phyloP scores from a whole-genome alignment of 1,139 yeast species.

The Pichia sp. region DNA sequence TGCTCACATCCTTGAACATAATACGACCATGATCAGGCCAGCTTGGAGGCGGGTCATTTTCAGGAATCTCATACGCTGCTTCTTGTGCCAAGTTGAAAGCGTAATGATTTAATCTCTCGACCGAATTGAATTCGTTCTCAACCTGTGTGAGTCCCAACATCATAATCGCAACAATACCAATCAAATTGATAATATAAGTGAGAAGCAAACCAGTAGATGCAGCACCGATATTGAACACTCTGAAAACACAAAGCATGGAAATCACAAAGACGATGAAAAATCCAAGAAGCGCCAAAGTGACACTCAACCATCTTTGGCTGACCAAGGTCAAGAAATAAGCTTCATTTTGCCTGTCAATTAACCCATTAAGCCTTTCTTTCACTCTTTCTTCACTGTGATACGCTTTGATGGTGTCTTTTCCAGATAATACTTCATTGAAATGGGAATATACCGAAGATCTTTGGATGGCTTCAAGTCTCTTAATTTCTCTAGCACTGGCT shows the following conservation, averaged over 20 bases:
- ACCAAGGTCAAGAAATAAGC: slow-evolving; percentile 62
- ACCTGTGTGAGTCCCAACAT: slow-evolving; percentile 45
- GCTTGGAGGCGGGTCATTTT: slow-evolving; percentile 33
- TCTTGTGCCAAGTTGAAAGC: slow-evolving; percentile 55
- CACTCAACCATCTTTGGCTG: slow-evolving; percentile 75
- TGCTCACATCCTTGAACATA: slow-evolving; percentile 46
- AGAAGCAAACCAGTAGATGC: slow-evolving; percentile 67
- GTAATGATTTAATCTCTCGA: slow-evolving; percentile 41
- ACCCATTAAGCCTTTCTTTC: slow-evolving; percentile 38
- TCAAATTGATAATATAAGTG: slow-evolving; percentile 48
- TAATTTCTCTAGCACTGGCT: slow-evolving; percentile 72
- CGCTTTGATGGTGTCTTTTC: slow-evolving; percentile 57
- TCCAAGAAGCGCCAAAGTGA: slow-evolving; percentile 54
- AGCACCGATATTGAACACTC: slow-evolving; percentile 55
- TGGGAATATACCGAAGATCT: slow-evolving; percentile 74
- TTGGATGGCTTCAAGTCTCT: slow-evolving; percentile 71
- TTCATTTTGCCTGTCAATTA: slow-evolving; percentile 60
- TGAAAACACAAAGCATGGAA: slow-evolving; percentile 53
- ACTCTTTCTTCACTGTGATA: slow-evolving; percentile 47
- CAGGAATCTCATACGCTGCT: slow-evolving; percentile 47
- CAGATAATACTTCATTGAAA: slow-evolving; percentile 68
- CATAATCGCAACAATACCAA: slow-evolving; percentile 41
- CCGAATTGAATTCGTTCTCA: slow-evolving; percentile 49
- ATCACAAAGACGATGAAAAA: slow-evolving; percentile 39
- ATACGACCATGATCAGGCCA: slow-evolving; percentile 63